These are phyloP conservation scores for Cyanidioschyzon merolae DNA, from an alignment of 23 red algal genomes.

Conservation along the genomic window DNA sequence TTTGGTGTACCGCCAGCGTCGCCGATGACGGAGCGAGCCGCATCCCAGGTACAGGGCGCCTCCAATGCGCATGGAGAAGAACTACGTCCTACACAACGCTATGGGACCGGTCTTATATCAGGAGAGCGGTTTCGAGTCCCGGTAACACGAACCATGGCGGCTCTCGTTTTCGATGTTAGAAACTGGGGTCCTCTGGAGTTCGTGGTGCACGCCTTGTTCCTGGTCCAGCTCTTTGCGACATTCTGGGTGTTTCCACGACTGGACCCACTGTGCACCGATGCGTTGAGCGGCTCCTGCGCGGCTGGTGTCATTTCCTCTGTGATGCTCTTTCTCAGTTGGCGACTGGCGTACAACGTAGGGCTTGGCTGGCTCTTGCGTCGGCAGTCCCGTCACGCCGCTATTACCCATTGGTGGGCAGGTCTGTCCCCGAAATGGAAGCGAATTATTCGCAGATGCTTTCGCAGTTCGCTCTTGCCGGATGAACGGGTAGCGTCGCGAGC, in stretches of 20 bases:
- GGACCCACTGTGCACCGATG: neutral
- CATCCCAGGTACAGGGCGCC: no score
- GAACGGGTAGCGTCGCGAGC: neutral
- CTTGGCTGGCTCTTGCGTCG: conserved; percentile 44
- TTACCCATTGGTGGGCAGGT: conserved; percentile 34
- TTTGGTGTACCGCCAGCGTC: no score
- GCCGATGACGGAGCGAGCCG: no score
- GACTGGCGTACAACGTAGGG: conserved; percentile 68
- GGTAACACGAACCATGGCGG: neutral
- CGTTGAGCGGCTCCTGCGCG: neutral
- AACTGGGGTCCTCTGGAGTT: neutral
- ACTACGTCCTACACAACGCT: no score
- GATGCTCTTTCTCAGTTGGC: conserved; percentile 68
- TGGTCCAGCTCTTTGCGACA: neutral
- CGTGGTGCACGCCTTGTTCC: neutral
- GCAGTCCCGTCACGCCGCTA: conserved; percentile 31
- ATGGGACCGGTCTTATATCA: neutral
- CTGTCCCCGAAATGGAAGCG: conserved; percentile 25
- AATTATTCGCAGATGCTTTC: conserved; percentile 14
- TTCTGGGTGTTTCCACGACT: neutral
- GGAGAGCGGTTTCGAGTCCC: conserved; percentile 2
- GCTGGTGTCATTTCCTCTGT: conserved; percentile 2
- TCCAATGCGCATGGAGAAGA: no score
- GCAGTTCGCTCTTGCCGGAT: neutral
- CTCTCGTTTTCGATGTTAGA: neutral